Evolutionary conservation across 257 asterid species (phyloP), one percentile per base, ranked within the genome.

Genomic region (Salvia rosmarinus): DNA sequence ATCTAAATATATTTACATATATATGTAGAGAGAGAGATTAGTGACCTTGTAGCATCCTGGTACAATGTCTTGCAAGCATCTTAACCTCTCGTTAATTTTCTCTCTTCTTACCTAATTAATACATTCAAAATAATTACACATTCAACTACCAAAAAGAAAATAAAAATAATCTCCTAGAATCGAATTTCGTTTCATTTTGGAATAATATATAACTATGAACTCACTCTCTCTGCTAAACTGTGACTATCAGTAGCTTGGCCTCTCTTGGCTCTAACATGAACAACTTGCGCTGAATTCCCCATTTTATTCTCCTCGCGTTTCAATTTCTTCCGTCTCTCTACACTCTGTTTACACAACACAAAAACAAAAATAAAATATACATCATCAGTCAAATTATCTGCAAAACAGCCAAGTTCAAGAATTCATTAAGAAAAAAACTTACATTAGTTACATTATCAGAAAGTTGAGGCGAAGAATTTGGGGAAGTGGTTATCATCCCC

Each of bases 191-290:
- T 32, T 32, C 37, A 2, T 32, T 37, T 37, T 5, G 11, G 10
- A 59, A 32, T 28, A 0, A 30, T 14, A 57, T 6, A 58, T 59
- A 1, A 17, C 7, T 19, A 54, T 55, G 34, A 23, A 50, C 75
- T 77, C 72, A 89, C 97, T 80, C 97, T 89, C 82, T 91, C 97
- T 66, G 96, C 98, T 85, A 91, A 82, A 73, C 98, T 91, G 77
- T 91, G 98, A 79, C 93, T 91, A 72, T 91, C 95, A 66, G 96
- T 89, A 10, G 96, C 97, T 71, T 87, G 96, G 50, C 97, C 97
- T 76, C 96, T 87, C 80, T 74, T 87, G 49, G 96, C 97, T 80
- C 97, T 83, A 72, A 91, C 96, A 81, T 87, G 97, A 35, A 91
- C 90, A 70, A 91, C 97, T 40, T 87, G 95, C 56, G 72, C 72